These are phyloP conservation scores for Mycosphaerella arachidis DNA, from an alignment of 2,329 filamentous ascomycete species.

Conservation along the genomic window DNA sequence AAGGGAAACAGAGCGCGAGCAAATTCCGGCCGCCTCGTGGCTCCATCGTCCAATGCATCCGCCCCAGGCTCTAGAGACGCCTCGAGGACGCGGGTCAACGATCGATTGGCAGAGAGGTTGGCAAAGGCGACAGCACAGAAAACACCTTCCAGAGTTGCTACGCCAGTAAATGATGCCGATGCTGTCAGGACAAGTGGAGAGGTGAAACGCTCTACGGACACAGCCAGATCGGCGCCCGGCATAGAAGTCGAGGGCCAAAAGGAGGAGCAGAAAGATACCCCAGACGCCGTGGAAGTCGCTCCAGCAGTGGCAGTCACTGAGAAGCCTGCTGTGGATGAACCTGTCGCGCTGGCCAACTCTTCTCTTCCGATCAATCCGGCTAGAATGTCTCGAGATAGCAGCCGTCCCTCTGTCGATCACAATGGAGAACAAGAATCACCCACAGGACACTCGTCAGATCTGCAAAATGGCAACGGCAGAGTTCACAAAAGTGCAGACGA, in stretches of 20 bases:
- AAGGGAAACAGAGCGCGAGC: constrained; percentile 16
- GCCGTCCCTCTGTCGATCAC: constrained; percentile 23
- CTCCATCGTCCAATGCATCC: constrained; percentile 14
- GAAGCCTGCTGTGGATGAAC: constrained; percentile 3
- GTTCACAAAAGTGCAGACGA: constrained; percentile 31
- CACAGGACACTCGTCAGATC: constrained; percentile 19
- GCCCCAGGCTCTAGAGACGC: constrained; percentile 57
- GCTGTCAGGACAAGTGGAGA: constrained; percentile 45
- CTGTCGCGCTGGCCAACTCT: constrained; percentile 27
- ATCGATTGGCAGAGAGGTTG: constrained; percentile 81
- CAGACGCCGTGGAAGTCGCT: constrained; percentile 2
- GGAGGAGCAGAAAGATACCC: not conserved
- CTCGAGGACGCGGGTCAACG: constrained; percentile 65
- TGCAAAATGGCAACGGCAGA: constrained; percentile 18
- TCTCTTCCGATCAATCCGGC: constrained; percentile 34
- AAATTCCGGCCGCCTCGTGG: constrained; percentile 24
- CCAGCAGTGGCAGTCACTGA: constrained; percentile 2
- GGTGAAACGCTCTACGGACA: constrained; percentile 34
- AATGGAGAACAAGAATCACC: constrained; percentile 5
- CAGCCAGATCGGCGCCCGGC: constrained; percentile 22
- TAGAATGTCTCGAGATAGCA: constrained; percentile 28
- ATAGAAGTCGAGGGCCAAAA: constrained; percentile 12
- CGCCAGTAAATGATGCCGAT: constrained; percentile 45
- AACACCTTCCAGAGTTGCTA: constrained; percentile 53
- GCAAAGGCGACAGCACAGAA: constrained; percentile 81